Base-by-base conservation (phyloP, 2,329 filamentous ascomycete species). In the Fusarium algeriense region DNA sequence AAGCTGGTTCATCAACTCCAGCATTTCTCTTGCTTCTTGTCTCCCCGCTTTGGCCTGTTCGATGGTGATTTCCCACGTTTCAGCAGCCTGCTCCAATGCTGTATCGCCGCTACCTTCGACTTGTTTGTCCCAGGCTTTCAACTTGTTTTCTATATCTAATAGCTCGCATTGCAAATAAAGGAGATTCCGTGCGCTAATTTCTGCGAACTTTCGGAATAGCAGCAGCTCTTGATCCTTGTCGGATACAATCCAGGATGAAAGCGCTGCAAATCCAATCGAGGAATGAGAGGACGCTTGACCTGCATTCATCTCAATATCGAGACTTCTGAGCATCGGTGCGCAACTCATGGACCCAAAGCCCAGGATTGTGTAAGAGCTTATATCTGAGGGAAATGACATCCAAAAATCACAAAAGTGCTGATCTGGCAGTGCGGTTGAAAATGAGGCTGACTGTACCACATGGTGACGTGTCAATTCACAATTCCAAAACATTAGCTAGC, bases 11-110 rank as follows among this genome's bases (percentile, higher is more conserved):
- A 64, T 5, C 0, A 60, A 20, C 0, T 46, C 53, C 7, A 60
- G 17, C 48, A 67, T 43, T 0, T 44, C 46, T 0, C 19, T 26
- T 34, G 37, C 53, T 37, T 64, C 48, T 14, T 3, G 0, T 4
- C 3, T 14, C 0, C 35, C 48, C 0, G 8, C 23, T 0, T n/a
- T 2, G 2, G 48, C 64, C 5, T 60, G 60, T 32, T 64, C 48
- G 0, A 11, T 17, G 35, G 37, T 67, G 6, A 67, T 35, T 10
- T 67, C 64, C 64, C 60, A 67, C 10, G 54, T 60, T 23, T 64
- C 59, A 0, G 64, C 53, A 2, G 15, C 48, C 2, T 64, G 13
- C 2, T 67, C 52, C 2, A 67, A 5, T 0, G 34, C 8, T 0
- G 46, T 67, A 0, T 59, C 38, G 6, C 41, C 38, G 6, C 48